Evolutionary conservation across 2,329 filamentous ascomycete species (phyloP).

Genomic region (Cordyceps tenuipes): DNA sequence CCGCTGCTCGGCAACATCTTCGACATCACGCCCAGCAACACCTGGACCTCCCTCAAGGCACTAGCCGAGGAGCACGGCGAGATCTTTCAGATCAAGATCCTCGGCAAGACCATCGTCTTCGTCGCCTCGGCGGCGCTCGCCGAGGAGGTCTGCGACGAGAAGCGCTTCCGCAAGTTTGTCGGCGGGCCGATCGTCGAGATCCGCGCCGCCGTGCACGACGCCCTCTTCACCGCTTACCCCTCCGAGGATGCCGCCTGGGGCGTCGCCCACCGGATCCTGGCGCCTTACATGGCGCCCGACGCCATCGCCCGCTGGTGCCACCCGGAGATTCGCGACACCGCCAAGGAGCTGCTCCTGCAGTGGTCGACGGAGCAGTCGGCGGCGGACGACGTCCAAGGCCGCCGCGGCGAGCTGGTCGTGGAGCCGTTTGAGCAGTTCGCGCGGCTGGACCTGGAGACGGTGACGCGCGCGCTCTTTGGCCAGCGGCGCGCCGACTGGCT

Average conservation of each 20-base stretch:
- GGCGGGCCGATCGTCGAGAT: slow-evolving; percentile 46
- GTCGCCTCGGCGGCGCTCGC: slow-evolving; percentile 40
- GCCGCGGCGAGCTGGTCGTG: slow-evolving; percentile 27
- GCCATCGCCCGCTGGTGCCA: slow-evolving; percentile 28
- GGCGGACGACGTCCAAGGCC: no score
- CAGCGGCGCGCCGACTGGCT: slow-evolving; percentile 41
- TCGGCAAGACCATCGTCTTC: slow-evolving; percentile 31
- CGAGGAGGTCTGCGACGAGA: slow-evolving; percentile 43
- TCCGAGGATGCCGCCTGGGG: slow-evolving; percentile 43
- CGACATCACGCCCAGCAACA: slow-evolving; percentile 27
- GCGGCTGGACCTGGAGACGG: slow-evolving; percentile 44
- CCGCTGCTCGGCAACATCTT: slow-evolving; percentile 31
- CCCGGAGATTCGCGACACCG: slow-evolving; percentile 39
- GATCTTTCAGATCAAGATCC: slow-evolving; percentile 30
- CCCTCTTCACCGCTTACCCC: slow-evolving; percentile 45
- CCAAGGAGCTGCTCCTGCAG: slow-evolving; percentile 43
- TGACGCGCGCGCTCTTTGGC: slow-evolving; percentile 42
- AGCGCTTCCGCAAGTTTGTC: slow-evolving; percentile 45
- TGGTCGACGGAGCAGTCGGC: no score
- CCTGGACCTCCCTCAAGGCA: slow-evolving; percentile 28
- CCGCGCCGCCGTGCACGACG: slow-evolving; percentile 38
- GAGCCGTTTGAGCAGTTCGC: slow-evolving; percentile 42
- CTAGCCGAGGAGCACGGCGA: slow-evolving; percentile 29
- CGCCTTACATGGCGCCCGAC: slow-evolving; percentile 31
- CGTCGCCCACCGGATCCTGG: slow-evolving; percentile 44